A percentile compares a stretch with the other conserved stretches of the same genome.
Evolutionary conservation across 345 rosid species (phyloP).

Genomic region (Lepidium aucheri): DNA sequence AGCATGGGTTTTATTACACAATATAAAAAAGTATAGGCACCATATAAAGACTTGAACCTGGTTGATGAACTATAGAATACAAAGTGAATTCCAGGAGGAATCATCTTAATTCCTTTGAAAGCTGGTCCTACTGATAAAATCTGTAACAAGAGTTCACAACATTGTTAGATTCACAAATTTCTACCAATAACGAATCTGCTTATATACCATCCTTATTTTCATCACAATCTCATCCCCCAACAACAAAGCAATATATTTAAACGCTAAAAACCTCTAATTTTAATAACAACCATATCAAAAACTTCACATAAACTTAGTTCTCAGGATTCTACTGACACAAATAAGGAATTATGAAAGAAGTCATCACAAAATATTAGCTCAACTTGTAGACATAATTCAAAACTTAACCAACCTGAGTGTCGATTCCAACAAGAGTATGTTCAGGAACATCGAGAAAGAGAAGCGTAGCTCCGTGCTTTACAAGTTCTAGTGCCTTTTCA

Average conservation of each 20-base stretch:
- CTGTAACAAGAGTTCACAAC: conserved; percentile 31
- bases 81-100: conserved; percentile 91
- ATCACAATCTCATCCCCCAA: too few relatives aligned
- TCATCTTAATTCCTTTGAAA: conserved; percentile 92
- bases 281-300: too few relatives aligned
- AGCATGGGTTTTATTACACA: background rate
- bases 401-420: conserved; percentile 50
- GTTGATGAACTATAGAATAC: conserved; percentile 68
- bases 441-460: conserved; percentile 90
- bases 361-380: too few relatives aligned
- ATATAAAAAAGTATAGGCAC: background rate
- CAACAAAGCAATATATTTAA: too few relatives aligned
- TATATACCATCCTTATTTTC: background rate
- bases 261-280: too few relatives aligned
- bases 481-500: conserved; percentile 68
- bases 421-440: conserved; percentile 68
- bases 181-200: background rate
- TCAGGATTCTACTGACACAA: too few relatives aligned
- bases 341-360: too few relatives aligned
- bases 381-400: too few relatives aligned
- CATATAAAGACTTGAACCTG: conserved; percentile 36
- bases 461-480: conserved; percentile 64
- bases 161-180: background rate
- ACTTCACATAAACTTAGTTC: too few relatives aligned
- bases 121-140: conserved; percentile 59